These are phyloP conservation scores for Eutypa lata DNA, from an alignment of 2,329 filamentous ascomycete genomes.

Conservation along the genomic window DNA sequence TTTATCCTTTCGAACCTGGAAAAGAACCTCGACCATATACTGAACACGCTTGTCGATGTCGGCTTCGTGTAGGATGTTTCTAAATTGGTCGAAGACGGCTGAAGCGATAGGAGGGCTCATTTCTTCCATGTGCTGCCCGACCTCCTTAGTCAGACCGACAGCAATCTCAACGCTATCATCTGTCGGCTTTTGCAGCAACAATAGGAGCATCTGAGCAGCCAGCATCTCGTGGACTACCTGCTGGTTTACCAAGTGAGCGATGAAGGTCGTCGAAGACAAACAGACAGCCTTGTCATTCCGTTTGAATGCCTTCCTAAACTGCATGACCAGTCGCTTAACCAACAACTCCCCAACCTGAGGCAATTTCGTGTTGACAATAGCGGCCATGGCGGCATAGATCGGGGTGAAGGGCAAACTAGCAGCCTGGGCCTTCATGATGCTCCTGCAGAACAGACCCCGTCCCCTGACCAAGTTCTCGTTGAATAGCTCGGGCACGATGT, in stretches of 20 bases:
- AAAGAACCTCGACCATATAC: slow-evolving; percentile 98
- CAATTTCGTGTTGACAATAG: slow-evolving; percentile 96
- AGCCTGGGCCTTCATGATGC: slow-evolving; percentile 97
- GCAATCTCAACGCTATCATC: slow-evolving; percentile 98
- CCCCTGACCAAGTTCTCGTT: slow-evolving; percentile 90
- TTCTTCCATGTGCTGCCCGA: slow-evolving; percentile 90
- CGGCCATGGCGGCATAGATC: slow-evolving; percentile 92
- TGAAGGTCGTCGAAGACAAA: slow-evolving; percentile 86
- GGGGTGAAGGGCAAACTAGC: slow-evolving; percentile 94
- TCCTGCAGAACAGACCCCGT: slow-evolving; percentile 87
- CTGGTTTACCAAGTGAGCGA: slow-evolving; percentile 93
- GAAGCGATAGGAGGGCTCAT: slow-evolving; percentile 88
- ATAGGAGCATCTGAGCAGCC: slow-evolving; percentile 84
- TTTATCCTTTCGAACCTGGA: slow-evolving; percentile 92
- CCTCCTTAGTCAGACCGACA: slow-evolving; percentile 86
- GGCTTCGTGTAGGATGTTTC: slow-evolving; percentile 91
- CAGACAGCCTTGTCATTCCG: slow-evolving; percentile 97
- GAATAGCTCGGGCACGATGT: slow-evolving; percentile 94
- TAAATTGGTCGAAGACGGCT: slow-evolving; percentile 92
- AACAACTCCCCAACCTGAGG: slow-evolving; percentile 92
- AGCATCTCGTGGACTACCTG: slow-evolving; percentile 94
- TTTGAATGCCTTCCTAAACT: slow-evolving; percentile 94
- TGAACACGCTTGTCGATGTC: slow-evolving; percentile 98
- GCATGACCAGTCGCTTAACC: slow-evolving; percentile 78
- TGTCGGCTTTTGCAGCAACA: slow-evolving; percentile 92